Evolutionary conservation across 331 rosid genomes (phyloP), one percentile per base, ranked within the genome.

Genomic region (Phaseolus coccineus): DNA sequence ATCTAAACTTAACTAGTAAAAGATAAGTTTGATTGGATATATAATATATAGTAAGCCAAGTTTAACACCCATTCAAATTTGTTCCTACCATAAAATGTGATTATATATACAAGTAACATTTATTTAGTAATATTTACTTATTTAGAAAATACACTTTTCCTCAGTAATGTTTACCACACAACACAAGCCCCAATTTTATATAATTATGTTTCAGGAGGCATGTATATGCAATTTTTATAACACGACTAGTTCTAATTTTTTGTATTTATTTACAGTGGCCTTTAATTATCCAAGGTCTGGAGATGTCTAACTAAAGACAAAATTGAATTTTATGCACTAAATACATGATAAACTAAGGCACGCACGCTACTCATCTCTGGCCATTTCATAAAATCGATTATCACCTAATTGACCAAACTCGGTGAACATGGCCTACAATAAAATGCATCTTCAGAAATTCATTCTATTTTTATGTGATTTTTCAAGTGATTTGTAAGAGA

Each of bases 341-440:
- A 5, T 58, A 13, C 66, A 59, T 2, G 67, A 30, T 59, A 28
- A 28, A 59, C 9, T 30, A 83, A 83, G 85, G 69, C 79, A 80
- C 81, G 69, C 79, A 80, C 81, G 78, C 51, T 13, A 46, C 22
- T 57, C 27, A 78, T 55, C 58, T n/a, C 39, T 46, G 10, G 44
- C 52, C 3, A 42, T 46, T 70, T 31, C 44, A 57, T 39, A 15
- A 39, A 39, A 68, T 50, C 5, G 28, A 62, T 8, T 33, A 25
- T 78, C 51, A 47, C 7, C 47, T 3, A 72, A 58, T 42, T 42
- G 47, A 42, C 47, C 13, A 42, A 2, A 40, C 13, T 42, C 3
- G 1, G 4, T 9, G 47, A 42, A 42, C 47, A 42, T 42, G 47
- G 47, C 47, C 47, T 42, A 9, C 47, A 42, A 40, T 8, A 2